A percentile compares a stretch with the other conserved stretches of the same genome.
These are phyloP conservation scores for Sparassis latifolia DNA, from an alignment of 1,284 basidiomycete species.

Conservation along the genomic window DNA sequence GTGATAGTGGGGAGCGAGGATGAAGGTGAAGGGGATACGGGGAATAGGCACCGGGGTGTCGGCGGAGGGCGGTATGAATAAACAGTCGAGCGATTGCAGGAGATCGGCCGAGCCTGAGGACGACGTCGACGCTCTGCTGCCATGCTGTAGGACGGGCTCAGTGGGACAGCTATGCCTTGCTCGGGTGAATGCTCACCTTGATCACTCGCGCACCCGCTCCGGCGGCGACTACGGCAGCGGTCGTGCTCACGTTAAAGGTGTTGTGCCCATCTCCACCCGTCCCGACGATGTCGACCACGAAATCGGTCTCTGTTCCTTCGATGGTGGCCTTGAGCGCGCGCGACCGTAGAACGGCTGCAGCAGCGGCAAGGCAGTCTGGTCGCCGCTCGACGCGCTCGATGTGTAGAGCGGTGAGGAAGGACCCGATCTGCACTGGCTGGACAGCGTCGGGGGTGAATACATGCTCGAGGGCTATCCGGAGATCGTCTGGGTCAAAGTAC, in stretches of 20 bases:
- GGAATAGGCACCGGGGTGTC: conserved; percentile 49
- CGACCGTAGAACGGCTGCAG: conserved; percentile 66
- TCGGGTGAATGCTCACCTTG: conserved; percentile 51
- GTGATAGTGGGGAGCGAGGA: conserved; percentile 93
- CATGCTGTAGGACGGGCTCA: conserved; percentile 55
- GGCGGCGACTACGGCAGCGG: conserved; percentile 90
- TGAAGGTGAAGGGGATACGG: conserved; percentile 81
- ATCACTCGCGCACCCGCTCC: conserved; percentile 91
- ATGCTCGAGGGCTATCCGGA: conserved; percentile 65
- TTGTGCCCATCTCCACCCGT: conserved; percentile 97
- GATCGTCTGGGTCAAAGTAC: conserved; percentile 67
- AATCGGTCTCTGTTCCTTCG: conserved; percentile 51
- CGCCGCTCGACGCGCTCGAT: conserved; percentile 68
- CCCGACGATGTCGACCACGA: conserved; percentile 71
- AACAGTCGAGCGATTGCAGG: conserved; percentile 79
- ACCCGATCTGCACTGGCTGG: conserved; percentile 70
- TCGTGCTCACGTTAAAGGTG: conserved; percentile 96
- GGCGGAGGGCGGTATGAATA: conserved; percentile 65
- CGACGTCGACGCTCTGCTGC: conserved; percentile 90
- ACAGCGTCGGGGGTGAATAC: conserved; percentile 62
- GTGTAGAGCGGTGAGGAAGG: conserved; percentile 80
- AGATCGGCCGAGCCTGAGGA: conserved; percentile 94
- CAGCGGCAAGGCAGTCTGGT: conserved; percentile 72
- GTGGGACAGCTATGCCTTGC: too few relatives aligned
- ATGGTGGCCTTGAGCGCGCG: conserved; percentile 60